A percentile compares a stretch with the other conserved stretches of the same genome.
Evolutionary conservation across 176 grass and related monocot species (phyloP).

Genomic region (Oryza rufipogon): DNA sequence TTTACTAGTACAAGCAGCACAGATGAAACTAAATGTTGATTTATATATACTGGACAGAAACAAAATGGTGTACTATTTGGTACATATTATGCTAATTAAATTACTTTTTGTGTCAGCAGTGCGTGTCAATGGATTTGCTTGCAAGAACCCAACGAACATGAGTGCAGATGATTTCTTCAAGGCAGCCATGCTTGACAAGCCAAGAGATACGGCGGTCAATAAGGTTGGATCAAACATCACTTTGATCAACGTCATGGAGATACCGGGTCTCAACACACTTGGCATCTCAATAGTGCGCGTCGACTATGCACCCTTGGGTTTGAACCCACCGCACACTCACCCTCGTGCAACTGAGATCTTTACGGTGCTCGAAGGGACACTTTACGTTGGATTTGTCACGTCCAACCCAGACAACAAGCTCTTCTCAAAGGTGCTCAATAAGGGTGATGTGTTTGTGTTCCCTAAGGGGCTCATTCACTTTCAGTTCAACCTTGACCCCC

Average conservation of each 20-base stretch:
- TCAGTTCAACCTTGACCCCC: constrained; percentile 20
- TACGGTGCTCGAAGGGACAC: too few relatives aligned
- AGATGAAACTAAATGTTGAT: too few relatives aligned
- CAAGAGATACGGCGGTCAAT: constrained; percentile 7
- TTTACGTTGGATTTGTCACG: too few relatives aligned
- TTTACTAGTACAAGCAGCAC: background rate
- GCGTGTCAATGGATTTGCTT: constrained; percentile 37
- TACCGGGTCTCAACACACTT: constrained; percentile 14
- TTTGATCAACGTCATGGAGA: background rate
- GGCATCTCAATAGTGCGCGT: constrained; percentile 3
- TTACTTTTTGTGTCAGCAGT: background rate
- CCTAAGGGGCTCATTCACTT: constrained; percentile 42
- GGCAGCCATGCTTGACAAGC: background rate
- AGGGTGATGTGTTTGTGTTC: constrained; percentile 43
- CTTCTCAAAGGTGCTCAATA: too few relatives aligned
- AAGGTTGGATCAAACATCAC: constrained; percentile 34
- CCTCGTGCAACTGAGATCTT: too few relatives aligned
- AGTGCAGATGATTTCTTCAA: constrained; percentile 30
- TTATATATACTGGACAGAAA: too few relatives aligned
- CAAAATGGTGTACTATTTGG: too few relatives aligned
- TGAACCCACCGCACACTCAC: too few relatives aligned
- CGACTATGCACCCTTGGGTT: too few relatives aligned
- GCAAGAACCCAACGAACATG: constrained; percentile 23
- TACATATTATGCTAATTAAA: too few relatives aligned
- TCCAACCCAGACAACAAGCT: too few relatives aligned